phyloP scores from a whole-genome alignment of 2,329 filamentous ascomycete genomes.

The Microsporum canis region DNA sequence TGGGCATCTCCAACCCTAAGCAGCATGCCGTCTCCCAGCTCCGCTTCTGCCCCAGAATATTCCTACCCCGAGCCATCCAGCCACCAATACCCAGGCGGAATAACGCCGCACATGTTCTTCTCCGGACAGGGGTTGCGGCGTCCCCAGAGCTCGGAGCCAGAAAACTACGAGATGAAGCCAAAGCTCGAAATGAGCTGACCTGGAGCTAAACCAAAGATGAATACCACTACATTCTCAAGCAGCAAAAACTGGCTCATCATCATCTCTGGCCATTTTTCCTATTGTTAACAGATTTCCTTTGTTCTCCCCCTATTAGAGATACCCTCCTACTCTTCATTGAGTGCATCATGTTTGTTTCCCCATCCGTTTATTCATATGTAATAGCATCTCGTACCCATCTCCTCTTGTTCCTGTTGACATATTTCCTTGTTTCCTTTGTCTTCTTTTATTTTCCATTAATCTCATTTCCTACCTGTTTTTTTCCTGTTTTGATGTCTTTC shows the following conservation, averaged over 20 bases:
- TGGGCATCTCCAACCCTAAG: slow-evolving; percentile 80
- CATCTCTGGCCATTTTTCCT: background rate
- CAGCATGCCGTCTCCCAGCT: slow-evolving; percentile 58
- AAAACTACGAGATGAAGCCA: slow-evolving; percentile 53
- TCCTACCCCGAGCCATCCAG: slow-evolving; percentile 65
- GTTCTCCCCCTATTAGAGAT: slow-evolving; percentile 1
- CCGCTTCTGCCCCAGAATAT: slow-evolving; percentile 45
- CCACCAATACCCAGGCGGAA: slow-evolving; percentile 36
- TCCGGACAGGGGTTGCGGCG: slow-evolving; percentile 56
- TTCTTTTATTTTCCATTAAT: background rate
- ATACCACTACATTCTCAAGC: background rate
- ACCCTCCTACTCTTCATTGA: slow-evolving; percentile 3
- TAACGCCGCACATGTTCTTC: slow-evolving; percentile 55
- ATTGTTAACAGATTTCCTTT: background rate
- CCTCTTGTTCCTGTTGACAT: background rate
- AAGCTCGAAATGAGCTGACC: slow-evolving; percentile 10
- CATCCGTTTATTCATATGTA: background rate
- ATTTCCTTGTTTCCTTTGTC: background rate
- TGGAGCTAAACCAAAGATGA: background rate
- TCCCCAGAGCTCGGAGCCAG: slow-evolving; percentile 63
- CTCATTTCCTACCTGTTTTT: background rate
- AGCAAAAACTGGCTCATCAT: background rate
- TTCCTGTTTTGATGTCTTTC: background rate
- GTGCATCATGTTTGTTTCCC: background rate
- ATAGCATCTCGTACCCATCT: background rate